These are phyloP conservation scores for Phytophthora litchii DNA, from an alignment of 352 stramenopile species.

Conservation along the genomic window DNA sequence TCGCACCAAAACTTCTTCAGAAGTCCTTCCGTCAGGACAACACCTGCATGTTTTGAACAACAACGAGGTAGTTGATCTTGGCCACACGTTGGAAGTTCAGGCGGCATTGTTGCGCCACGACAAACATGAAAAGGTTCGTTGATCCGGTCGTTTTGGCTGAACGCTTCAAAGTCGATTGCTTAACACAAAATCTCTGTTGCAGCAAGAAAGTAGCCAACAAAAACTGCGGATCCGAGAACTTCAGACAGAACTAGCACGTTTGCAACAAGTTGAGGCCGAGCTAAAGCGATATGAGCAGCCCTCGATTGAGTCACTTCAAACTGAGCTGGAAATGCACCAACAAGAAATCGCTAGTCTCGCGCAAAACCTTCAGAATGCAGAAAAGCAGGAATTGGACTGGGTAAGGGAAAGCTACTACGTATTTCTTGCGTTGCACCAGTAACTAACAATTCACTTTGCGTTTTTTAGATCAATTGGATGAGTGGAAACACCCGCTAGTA, in stretches of 20 bases:
- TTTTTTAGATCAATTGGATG: not conserved
- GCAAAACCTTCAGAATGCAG: slow-evolving; percentile 7
- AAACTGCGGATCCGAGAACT: slow-evolving; percentile 16
- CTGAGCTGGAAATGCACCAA: slow-evolving; percentile 13
- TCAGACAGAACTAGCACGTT: slow-evolving; percentile 13
- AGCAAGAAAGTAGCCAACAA: slow-evolving; percentile 18
- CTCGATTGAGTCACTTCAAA: slow-evolving; percentile 18
- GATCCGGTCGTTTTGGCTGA: no score
- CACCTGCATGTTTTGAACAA: slow-evolving; percentile 11
- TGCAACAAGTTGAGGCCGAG: slow-evolving; percentile 16
- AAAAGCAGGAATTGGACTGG: slow-evolving; percentile 24
- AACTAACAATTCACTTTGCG: not conserved
- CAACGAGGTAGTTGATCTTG: slow-evolving; percentile 10
- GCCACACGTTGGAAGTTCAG: slow-evolving; percentile 11
- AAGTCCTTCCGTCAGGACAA: not conserved
- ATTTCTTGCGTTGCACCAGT: not conserved
- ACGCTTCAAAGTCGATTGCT: no score
- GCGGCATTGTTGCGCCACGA: slow-evolving; percentile 9
- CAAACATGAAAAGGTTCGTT: slow-evolving; percentile 31
- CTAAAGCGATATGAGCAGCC: slow-evolving; percentile 12
- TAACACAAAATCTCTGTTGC: not conserved
- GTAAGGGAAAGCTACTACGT: slow-evolving; percentile 1
- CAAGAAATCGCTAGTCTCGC: slow-evolving; percentile 19
- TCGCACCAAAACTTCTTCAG: not conserved
- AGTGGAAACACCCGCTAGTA: not conserved